Evolutionary conservation across 164 flowering plant genomes (phyloP).

Genomic region (Aristolochia contorta): DNA sequence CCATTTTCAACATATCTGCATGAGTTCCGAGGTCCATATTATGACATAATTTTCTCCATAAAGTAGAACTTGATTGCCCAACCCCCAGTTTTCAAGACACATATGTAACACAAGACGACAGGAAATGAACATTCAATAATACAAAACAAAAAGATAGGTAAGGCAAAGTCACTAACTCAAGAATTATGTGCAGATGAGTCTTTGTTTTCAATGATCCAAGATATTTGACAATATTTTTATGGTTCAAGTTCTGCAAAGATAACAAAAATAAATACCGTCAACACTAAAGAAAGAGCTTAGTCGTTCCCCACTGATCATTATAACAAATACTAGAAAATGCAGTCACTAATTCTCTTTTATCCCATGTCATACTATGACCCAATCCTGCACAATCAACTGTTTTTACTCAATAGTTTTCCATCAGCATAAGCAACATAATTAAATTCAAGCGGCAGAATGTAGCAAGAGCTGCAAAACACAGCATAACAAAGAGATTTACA

Average conservation of each 20-base stretch:
- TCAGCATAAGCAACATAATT: too few species aligned
- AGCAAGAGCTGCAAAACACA: too few species aligned
- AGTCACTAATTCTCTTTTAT: too few species aligned
- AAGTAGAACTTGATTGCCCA: not conserved
- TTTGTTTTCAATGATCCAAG: conserved; percentile 93
- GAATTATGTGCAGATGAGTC: conserved; percentile 89
- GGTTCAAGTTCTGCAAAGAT: conserved; percentile 74
- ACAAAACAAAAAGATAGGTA: not conserved
- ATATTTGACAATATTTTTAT: conserved; percentile 97
- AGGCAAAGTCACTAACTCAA: conserved; percentile 58
- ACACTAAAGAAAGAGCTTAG: not conserved
- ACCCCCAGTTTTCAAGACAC: not conserved
- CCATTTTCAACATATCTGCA: conserved; percentile 98
- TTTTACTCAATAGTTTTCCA: too few species aligned
- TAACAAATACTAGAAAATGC: too few species aligned
- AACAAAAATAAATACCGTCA: not conserved
- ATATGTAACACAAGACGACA: not conserved
- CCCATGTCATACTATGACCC: too few species aligned
- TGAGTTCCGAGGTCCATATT: not conserved
- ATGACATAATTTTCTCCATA: not conserved
- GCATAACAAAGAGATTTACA: too few species aligned
- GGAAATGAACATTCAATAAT: not conserved
- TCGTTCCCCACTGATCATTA: not conserved
- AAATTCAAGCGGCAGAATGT: too few species aligned
- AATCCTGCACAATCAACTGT: too few species aligned